phyloP scores from a whole-genome alignment of 768 basidiomycete genomes.

The Tylopilus plumbeoviolaceoides region DNA sequence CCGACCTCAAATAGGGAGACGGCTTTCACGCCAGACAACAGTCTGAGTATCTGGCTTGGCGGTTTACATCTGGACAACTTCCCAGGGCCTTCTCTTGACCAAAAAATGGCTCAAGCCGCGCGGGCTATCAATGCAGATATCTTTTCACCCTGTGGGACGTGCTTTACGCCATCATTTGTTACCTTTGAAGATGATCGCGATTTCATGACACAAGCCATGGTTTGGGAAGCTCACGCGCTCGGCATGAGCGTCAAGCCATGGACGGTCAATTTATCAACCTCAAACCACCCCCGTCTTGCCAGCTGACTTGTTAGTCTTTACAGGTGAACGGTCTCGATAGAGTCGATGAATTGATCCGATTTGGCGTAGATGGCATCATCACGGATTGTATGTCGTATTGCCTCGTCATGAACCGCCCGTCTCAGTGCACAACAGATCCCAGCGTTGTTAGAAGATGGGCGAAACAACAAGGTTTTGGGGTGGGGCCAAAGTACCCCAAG shows the following conservation, averaged over 20 bases:
- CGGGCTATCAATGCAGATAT: constrained; percentile 58
- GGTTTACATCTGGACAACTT: constrained; percentile 63
- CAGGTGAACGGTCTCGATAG: constrained; percentile 62
- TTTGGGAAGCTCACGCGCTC: constrained; percentile 58
- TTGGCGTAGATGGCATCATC: constrained; percentile 73
- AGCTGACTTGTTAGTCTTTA: neutral
- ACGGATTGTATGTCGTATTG: constrained; percentile 50
- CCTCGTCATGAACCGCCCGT: neutral
- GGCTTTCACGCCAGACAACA: constrained; percentile 37
- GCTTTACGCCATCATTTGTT: constrained; percentile 38
- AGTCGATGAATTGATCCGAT: constrained; percentile 54
- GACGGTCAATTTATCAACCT: constrained; percentile 47
- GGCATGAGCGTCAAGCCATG: constrained; percentile 67
- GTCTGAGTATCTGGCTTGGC: constrained; percentile 62
- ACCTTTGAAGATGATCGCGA: constrained; percentile 42
- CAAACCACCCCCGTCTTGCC: neutral
- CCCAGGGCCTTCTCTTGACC: constrained; percentile 53
- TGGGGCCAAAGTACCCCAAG: constrained; percentile 58
- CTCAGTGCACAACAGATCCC: constrained; percentile 39
- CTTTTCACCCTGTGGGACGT: constrained; percentile 56
- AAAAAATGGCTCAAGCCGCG: constrained; percentile 67
- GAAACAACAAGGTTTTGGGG: constrained; percentile 46
- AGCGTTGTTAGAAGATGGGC: constrained; percentile 52
- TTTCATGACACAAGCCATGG: constrained; percentile 68
- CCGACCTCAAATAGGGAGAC: constrained; percentile 34